Evolutionary conservation across 2,329 filamentous ascomycete genomes (phyloP), one percentile per base, ranked within the genome.

Genomic region (Curvularia eragrostidis): DNA sequence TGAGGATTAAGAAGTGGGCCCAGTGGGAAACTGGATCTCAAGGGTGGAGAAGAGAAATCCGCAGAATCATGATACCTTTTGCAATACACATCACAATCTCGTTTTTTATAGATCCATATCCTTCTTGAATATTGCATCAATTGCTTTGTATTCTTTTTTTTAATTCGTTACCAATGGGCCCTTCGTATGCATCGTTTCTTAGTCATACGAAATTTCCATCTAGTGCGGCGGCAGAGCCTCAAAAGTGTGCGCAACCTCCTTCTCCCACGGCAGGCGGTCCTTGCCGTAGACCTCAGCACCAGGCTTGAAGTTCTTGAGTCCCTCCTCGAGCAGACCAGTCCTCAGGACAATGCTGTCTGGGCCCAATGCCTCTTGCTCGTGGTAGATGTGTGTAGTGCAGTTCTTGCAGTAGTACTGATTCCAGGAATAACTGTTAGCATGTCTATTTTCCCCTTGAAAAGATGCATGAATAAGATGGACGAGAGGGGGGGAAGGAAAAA

Each of bases 221-320:
- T 73, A 73, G 48, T 61, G 66, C 39, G 81, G 80, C 24, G 81
- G 81, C 64, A 81, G 60, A 5, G 72, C 75, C 34, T 81, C 78
- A 52, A 77, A 77, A 0, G 80, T 82, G 55, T 74, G 58, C 48
- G 81, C 82, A 67, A 84, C 77, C 75, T 82, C 78, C 64, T 81
- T 81, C 75, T 84, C 80, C 84, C 83, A 86, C 13, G 63, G 64
- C 65, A 82, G 72, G 62, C 78, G 78, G 15, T 78, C 80, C 78
- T 85, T 85, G 52, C 81, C 81, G 65, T 80, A 85, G 62, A 86
- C 84, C 76, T 86, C 83, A 2, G 82, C 82, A 10, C 73, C 77
- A 34, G 83, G 80, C 59, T 79, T 71, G 67, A 85, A 83, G 23
- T 78, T 76, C 66, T 80, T 78, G 44, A 77, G 69, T 1, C 77